A percentile compares a stretch with the other conserved stretches of the same genome.
Conservation (phyloP, 768 basidiomycete species). For the Pluteus cervinus region DNA sequence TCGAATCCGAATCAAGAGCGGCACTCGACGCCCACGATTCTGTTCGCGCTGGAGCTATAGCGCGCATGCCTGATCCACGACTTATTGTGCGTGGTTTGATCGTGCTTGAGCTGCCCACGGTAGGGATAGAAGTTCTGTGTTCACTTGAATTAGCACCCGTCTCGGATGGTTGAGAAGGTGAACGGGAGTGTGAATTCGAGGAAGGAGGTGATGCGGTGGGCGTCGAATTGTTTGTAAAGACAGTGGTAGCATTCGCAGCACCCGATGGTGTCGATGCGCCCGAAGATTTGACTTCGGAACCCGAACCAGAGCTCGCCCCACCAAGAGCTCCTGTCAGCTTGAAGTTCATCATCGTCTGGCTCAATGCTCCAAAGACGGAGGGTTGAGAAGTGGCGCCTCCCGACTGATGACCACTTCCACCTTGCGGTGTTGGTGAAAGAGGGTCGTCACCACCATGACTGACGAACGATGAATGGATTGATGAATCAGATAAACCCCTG, state of each 20-base stretch:
- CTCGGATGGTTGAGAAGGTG: no score
- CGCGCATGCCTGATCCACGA: no score
- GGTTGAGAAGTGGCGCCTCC: no score
- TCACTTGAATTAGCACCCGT: no score
- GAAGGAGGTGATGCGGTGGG: neutral
- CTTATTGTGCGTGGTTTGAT: neutral
- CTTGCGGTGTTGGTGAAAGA: no score
- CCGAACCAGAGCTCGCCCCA: neutral
- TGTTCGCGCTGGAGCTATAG: neutral
- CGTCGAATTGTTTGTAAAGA: neutral
- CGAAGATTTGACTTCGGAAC: neutral
- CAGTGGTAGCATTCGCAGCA: neutral
- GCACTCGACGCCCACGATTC: neutral
- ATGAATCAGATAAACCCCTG: slow-evolving; percentile 87
- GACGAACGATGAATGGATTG: slow-evolving; percentile 82
- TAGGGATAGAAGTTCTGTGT: neutral
- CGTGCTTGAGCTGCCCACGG: neutral
- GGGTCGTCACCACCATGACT: slow-evolving; percentile 42
- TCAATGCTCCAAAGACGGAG: slow-evolving; percentile 51
- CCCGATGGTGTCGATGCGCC: neutral
- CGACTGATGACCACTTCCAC: no score
- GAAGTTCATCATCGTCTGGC: slow-evolving; percentile 48
- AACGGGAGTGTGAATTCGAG: no score
- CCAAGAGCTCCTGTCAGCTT: slow-evolving; percentile 15
- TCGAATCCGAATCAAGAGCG: neutral